A percentile compares a stretch with the other conserved stretches of the same genome.
Conservation (phyloP, 352 stramenopile genomes). For the Globisporangium cylindrosporum region DNA sequence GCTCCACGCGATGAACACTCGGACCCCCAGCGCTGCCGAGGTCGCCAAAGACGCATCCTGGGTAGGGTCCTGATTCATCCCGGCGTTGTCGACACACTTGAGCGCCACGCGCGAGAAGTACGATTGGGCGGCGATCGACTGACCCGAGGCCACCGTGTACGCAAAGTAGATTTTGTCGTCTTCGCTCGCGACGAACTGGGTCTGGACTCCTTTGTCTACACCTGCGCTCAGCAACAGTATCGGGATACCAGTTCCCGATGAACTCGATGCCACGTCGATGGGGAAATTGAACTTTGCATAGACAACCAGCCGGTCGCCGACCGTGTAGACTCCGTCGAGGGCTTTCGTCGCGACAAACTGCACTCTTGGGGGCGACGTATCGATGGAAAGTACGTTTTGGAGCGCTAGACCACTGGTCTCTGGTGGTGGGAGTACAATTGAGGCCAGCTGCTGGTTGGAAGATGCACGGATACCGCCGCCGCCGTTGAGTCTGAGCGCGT, state of each 20-base stretch:
- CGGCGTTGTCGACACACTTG: slow-evolving; percentile 38
- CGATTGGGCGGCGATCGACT: slow-evolving; percentile 40
- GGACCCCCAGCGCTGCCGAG: slow-evolving; percentile 25
- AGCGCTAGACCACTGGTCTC: slow-evolving; percentile 20
- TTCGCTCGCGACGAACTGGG: slow-evolving; percentile 34
- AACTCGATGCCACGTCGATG: slow-evolving; percentile 23
- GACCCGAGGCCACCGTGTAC: slow-evolving; percentile 31
- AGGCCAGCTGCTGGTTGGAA: slow-evolving; percentile 21
- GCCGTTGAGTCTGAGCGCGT: slow-evolving; percentile 45
- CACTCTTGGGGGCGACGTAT: slow-evolving; percentile 37
- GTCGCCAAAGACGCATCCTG: slow-evolving; percentile 26
- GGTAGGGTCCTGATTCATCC: slow-evolving; percentile 42
- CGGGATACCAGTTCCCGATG: slow-evolving; percentile 26
- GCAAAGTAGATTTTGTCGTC: slow-evolving; percentile 53
- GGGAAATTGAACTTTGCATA: slow-evolving; percentile 37
- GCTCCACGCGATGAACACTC: slow-evolving; percentile 48
- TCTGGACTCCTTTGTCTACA: slow-evolving; percentile 16
- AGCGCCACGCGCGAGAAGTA: slow-evolving; percentile 43
- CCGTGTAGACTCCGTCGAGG: slow-evolving; percentile 41
- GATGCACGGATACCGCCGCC: slow-evolving; percentile 26
- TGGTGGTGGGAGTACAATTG: slow-evolving; percentile 35
- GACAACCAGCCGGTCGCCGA: slow-evolving; percentile 47
- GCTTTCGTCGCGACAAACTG: slow-evolving; percentile 34
- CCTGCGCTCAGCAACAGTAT: slow-evolving; percentile 44
- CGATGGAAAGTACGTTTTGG: slow-evolving; percentile 26